Evolutionary conservation across 805 yeast genomes (phyloP), one percentile per base, ranked within the genome.

Genomic region (Metschnikowia orientalis): DNA sequence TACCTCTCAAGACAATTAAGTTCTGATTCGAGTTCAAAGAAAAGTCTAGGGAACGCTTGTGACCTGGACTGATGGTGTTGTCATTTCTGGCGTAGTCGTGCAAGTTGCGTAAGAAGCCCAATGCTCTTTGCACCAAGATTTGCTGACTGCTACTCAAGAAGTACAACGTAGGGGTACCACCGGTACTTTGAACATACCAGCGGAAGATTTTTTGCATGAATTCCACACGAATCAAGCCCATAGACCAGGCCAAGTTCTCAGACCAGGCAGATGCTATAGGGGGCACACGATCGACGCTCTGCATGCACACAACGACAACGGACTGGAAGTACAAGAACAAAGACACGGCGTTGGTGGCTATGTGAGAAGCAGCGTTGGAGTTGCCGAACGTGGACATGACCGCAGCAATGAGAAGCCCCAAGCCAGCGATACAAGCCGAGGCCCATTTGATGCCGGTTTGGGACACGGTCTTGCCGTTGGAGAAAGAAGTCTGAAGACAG

Each of bases 211-310:
- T 64, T 59, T 89, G 95, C 95, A 89, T 84, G 54, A 88, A 89
- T 2, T 53, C 50, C 24, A 83, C 73, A 54, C 81, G 68, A 47
- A 89, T 85, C 39, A 89, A 68, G 2, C 97, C 97, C 83, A 89
- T 84, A 2, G 95, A 85, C 97, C 97, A 89, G 18, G 87, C 88
- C 51, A 89, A 67, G 53, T 89, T 88, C 57, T 85, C 94, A 5
- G 88, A 68, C 97, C 97, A 89, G 7, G 95, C 79, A 8, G 83
- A 72, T 6, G 95, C 96, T 50, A 89, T 86, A 11, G 96, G 96
- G 6, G 97, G 97, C 4, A 85, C 80, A 37, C 81, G 68, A 50
- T 81, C 86, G 29, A 87, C 95, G 41, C 82, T 81, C 56, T 80
- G 75, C 95, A 89, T 85, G 18, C 81, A 69, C 26, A 88, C 78